Conservation (phyloP, 352 stramenopile species). For the Globisporangium megalacanthum region DNA sequence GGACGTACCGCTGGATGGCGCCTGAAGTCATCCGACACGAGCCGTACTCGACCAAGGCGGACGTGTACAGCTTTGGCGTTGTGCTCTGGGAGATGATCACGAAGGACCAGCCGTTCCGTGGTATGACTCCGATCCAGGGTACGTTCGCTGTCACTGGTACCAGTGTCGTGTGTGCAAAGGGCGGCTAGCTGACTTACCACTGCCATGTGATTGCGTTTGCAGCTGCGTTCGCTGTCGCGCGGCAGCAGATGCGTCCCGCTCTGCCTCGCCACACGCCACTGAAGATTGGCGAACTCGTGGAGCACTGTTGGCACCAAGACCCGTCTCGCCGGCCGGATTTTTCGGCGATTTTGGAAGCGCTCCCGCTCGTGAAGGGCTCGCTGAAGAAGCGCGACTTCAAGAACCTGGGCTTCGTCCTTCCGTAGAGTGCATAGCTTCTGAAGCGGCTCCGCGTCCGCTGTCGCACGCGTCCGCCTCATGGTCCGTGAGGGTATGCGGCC, state of each 20-base stretch:
- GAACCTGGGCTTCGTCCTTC: constrained; percentile 68
- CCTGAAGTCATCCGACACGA: constrained; percentile 92
- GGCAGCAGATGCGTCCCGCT: constrained; percentile 78
- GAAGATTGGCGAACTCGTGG: constrained; percentile 76
- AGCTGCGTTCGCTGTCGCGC: constrained; percentile 81
- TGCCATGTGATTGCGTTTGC: constrained; percentile 2
- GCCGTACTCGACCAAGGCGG: constrained; percentile 93
- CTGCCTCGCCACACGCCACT: constrained; percentile 79
- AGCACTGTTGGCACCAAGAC: constrained; percentile 84
- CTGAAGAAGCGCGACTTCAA: constrained; percentile 86
- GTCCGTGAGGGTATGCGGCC: background rate
- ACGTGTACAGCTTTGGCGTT: constrained; percentile 94
- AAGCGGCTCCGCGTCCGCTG: background rate
- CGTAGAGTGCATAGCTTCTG: constrained; percentile 15
- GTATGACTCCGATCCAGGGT: constrained; percentile 82
- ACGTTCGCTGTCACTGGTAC: constrained; percentile 5
- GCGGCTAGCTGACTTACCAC: background rate
- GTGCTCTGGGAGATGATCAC: constrained; percentile 84
- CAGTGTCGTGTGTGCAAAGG: background rate
- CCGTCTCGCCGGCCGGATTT: constrained; percentile 70
- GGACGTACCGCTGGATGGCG: constrained; percentile 94
- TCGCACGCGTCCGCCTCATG: background rate
- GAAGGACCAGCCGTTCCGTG: constrained; percentile 81
- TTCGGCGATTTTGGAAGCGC: constrained; percentile 62
- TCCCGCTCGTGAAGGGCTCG: constrained; percentile 73